Evolutionary conservation across 331 rosid genomes (phyloP).

Genomic region (Saraca asoca): DNA sequence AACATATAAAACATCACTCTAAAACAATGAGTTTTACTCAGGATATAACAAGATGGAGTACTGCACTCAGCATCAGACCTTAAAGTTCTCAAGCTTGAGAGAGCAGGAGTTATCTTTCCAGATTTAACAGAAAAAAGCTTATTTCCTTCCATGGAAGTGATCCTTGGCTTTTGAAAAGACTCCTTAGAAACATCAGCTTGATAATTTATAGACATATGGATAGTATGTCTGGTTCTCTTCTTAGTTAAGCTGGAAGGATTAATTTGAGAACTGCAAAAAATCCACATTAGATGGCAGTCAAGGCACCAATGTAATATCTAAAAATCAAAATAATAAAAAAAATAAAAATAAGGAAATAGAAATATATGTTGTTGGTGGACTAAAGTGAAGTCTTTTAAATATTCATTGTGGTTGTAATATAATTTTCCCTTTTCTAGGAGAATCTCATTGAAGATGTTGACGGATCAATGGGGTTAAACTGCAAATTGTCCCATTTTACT

Average conservation of each 20-base stretch:
- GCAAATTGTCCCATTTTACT: no score
- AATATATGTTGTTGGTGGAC: no score
- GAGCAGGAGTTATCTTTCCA: conserved; percentile 47
- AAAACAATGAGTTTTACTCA: conserved; percentile 12
- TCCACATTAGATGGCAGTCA: conserved; percentile 22
- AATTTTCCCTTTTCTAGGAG: no score
- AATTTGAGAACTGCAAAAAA: conserved; percentile 53
- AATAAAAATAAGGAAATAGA: no score
- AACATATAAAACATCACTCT: conserved; percentile 28
- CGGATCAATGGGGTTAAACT: no score
- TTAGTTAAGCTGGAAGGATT: conserved; percentile 46
- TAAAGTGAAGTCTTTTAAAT: no score
- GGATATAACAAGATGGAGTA: conserved; percentile 18
- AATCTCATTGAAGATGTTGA: no score
- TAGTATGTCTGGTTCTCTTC: conserved; percentile 41
- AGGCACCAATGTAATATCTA: no score
- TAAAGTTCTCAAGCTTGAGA: conserved; percentile 50
- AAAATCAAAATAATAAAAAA: no score
- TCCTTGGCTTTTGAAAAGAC: conserved; percentile 45
- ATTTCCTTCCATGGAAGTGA: conserved; percentile 47
- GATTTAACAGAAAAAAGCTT: conserved; percentile 48
- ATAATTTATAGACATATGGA: conserved; percentile 40
- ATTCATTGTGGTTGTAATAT: no score
- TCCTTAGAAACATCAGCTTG: conserved; percentile 43
- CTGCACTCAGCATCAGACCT: conserved; percentile 45